Percentiles rank a stretch among this genome's conserved stretches.
Conservation (phyloP, 1,284 basidiomycete species). For the Chondrostereum purpureum region DNA sequence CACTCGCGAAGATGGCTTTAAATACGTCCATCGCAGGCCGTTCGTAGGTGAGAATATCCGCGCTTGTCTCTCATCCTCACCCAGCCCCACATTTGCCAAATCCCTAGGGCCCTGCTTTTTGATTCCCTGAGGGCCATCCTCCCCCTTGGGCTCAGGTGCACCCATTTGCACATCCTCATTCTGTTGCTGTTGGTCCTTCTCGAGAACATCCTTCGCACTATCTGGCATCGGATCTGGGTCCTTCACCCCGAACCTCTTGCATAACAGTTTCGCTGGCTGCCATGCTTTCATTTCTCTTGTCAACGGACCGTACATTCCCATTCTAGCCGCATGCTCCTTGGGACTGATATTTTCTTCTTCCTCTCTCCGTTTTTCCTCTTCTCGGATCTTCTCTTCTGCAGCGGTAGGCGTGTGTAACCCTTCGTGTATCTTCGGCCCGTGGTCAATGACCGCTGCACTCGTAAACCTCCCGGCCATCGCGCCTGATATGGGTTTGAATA, state of each 20-base stretch:
- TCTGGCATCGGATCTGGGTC: conserved; percentile 59
- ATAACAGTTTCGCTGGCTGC: conserved; percentile 78
- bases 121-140: background rate
- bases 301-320: conserved; percentile 84
- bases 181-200: conserved; percentile 7
- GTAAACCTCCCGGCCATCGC: conserved; percentile 94
- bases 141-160: background rate
- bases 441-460: conserved; percentile 59
- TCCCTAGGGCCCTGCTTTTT: conserved; percentile 32
- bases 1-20: conserved; percentile 91
- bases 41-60: conserved; percentile 82
- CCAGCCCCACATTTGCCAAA: conserved; percentile 73
- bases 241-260: conserved; percentile 91
- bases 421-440: conserved; percentile 60
- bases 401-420: conserved; percentile 65
- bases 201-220: conserved; percentile 10
- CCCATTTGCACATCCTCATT: background rate
- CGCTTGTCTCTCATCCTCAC: conserved; percentile 85
- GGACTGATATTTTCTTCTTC: conserved; percentile 58
- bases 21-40: conserved; percentile 89
- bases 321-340: conserved; percentile 71
- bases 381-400: conserved; percentile 35
- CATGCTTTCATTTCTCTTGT: conserved; percentile 74
- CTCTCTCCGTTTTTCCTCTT: conserved; percentile 39
- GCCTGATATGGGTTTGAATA: conserved; percentile 89